Percentiles rank a stretch among this genome's conserved stretches.
phyloP scores from a whole-genome alignment of 208 protist species.

The Leishmania turanica region DNA sequence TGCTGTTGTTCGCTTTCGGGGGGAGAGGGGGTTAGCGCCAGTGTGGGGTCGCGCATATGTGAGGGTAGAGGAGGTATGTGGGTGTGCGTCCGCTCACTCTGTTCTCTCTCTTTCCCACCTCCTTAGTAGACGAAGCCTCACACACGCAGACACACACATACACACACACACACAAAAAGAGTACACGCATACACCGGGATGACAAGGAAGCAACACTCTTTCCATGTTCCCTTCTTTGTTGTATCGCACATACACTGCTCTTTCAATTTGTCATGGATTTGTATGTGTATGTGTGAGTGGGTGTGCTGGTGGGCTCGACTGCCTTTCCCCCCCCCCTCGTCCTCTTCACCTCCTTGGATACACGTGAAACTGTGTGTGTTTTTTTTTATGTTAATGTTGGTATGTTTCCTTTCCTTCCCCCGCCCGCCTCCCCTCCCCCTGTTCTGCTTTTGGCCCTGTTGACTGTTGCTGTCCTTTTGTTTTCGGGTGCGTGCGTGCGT shows the following conservation, averaged over 20 bases:
- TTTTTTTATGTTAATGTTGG: neutral
- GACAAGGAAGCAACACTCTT: neutral
- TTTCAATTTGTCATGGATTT: neutral
- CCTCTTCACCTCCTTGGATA: neutral
- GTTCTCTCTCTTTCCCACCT: neutral
- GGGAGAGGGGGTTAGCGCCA: neutral
- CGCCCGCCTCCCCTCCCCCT: neutral
- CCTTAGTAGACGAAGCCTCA: neutral
- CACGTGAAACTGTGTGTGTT: neutral
- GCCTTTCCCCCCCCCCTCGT: neutral
- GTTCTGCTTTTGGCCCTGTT: neutral
- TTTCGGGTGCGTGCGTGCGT: neutral
- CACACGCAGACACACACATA: no score
- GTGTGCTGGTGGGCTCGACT: neutral
- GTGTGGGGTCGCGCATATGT: neutral
- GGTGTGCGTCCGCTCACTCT: neutral
- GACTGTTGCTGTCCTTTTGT: neutral
- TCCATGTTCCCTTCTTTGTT: neutral
- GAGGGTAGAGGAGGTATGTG: neutral
- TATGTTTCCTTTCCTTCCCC: no score
- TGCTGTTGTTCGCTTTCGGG: neutral
- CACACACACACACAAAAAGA: neutral
- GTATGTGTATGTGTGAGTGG: neutral
- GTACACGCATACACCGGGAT: neutral
- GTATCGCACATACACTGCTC: neutral